Evolutionary conservation across 2,329 filamentous ascomycete genomes (phyloP), one percentile per base, ranked within the genome.

Genomic region (Fusarium nurragi): DNA sequence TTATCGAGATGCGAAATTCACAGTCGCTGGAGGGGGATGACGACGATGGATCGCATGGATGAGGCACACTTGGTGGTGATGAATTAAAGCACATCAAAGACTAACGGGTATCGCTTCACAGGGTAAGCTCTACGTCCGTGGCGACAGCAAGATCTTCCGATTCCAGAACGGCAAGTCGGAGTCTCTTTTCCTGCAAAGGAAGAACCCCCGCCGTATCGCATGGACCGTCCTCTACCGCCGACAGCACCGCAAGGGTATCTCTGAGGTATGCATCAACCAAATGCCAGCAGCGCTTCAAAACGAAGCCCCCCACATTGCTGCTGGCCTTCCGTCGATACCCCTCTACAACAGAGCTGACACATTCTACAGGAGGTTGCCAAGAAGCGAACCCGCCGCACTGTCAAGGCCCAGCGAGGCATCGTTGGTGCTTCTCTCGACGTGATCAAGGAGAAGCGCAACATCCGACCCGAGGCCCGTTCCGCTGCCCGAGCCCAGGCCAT

Each of bases 151-250:
- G 89, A 90, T 98, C 88, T 99, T 99, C 92, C 94, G 95, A 81
- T 99, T 99, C 92, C 93, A 97, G 86, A 97, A 97, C 86, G 93
- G 95, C 87, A 99, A 99, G 88, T 94, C 93, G 84, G 95, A 99
- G 87, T 97, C 93, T 74, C 92, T 99, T 75, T 99, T 99, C 90
- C 92, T 98, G 76, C 95, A 99, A 89, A 94, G 95, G 88, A 99
- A 99, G 93, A 99, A 99, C 90, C 95, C 95, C 81, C 94, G 95
- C 84, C 93, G 94, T 82, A 98, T 99, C 83, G 90, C 94, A 75
- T 99, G 95, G 95, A 99, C 95, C 74, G 90, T 94, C 77, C 92
- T 99, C 71, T 99, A 92, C 92, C 90, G 95, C 83, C 92, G 94
- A 84, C 92, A 97, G 86, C 94, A 97, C 91, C 95, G 94, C 88